A percentile compares a stretch with the other conserved stretches of the same genome.
These are phyloP conservation scores for Rhizophora mangle DNA, from an alignment of 345 rosid species.

Conservation along the genomic window DNA sequence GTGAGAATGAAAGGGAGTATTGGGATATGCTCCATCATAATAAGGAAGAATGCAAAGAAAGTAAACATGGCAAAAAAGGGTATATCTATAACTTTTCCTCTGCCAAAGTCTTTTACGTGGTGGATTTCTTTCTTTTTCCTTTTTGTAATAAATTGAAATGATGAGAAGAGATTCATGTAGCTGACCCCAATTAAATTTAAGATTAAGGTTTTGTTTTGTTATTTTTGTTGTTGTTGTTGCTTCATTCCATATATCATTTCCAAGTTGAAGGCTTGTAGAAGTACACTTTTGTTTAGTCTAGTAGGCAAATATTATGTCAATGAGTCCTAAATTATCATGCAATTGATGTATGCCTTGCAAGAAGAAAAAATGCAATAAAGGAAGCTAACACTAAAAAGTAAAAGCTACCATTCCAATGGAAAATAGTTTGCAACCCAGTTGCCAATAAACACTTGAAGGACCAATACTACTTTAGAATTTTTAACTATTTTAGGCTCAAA, in stretches of 20 bases:
- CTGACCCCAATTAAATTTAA: not conserved
- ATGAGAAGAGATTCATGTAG: no score
- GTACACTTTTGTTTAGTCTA: not conserved
- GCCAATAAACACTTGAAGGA: no score
- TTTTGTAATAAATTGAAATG: no score
- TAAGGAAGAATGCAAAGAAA: slow-evolving; percentile 1
- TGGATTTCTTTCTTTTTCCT: not conserved
- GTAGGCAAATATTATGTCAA: not conserved
- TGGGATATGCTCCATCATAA: not conserved
- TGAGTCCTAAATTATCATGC: not conserved
- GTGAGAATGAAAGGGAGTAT: not conserved
- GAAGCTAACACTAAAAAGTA: not conserved
- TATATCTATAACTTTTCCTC: not conserved
- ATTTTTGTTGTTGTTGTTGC: not conserved
- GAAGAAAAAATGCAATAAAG: not conserved
- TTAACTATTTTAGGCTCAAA: no score
- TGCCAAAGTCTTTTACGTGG: not conserved
- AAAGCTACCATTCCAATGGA: not conserved
- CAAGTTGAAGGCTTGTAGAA: not conserved
- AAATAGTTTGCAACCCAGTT: not conserved
- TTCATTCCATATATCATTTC: not conserved
- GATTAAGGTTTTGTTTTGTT: not conserved
- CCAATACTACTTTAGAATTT: no score
- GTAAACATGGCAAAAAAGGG: slow-evolving; percentile 10
- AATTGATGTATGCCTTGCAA: not conserved